Base-by-base conservation (phyloP, 108 stramenopile genomes). In the Conticribra guillardii region DNA sequence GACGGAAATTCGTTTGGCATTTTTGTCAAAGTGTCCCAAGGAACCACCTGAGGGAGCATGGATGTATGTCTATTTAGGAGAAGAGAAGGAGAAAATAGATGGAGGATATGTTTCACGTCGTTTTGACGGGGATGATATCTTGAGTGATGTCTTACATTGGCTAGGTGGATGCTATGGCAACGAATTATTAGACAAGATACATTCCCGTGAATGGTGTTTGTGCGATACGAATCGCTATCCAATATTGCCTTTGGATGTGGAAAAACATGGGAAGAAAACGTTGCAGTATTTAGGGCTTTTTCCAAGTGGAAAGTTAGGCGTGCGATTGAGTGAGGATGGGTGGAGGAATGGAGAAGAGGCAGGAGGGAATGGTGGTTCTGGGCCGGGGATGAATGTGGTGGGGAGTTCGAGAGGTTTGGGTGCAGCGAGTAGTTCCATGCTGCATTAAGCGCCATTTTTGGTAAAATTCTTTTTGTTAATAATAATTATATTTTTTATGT, bases 41-140 rank as follows among this genome's bases (percentile, higher is more conserved):
- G 94, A 95, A 74, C 89, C 91, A 0, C 57, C 80, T 5, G 80
- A 61, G 41, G 88, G 89, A 0, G 83, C 86, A 9, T 54, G 77
- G 3, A 62, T 87, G 52, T 53, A 79, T 60, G 75, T 86, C 1
- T 41, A 33, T 54, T 34, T 89, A 41, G 73, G 77, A 11, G 69
- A 91, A 64, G 73, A 75, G 56, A 61, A 31, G 28, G 78, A 75
- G 16, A 64, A 60, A 22, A 79, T 79, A 61, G 65, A 67, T 21
- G 77, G 77, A 18, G 77, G 76, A 37, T 45, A 48, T 3, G 59
- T 66, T 29, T 49, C 55, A 11, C 83, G 92, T 8, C 74, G 85
- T 21, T 95, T 95, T 71, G 94, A 95, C 54, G 89, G 85, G 9
- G 94, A 95, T 67, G 94, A 95, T 67, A 85, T 76, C 7, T 60